phyloP scores from a whole-genome alignment of 306 rosid species.

The Fagus sylvatica region DNA sequence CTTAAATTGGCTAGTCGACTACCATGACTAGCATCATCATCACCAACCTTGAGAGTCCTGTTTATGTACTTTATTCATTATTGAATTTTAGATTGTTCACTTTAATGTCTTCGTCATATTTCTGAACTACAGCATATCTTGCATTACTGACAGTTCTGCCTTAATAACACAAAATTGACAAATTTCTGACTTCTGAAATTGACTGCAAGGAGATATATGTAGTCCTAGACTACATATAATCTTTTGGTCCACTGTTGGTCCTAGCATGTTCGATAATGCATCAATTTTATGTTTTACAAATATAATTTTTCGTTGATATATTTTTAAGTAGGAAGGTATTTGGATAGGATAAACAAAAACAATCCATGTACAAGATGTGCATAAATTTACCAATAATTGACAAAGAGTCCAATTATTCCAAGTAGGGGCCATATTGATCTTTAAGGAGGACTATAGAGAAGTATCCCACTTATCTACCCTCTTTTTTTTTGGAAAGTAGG shows the following conservation, averaged over 20 bases:
- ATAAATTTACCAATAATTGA: too few species aligned
- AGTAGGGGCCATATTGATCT: background rate
- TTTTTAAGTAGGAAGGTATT: background rate
- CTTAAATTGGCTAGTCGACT: background rate
- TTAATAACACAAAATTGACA: background rate
- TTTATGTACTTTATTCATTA: background rate
- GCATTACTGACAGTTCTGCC: background rate
- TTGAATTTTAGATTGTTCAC: background rate
- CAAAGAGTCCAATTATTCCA: background rate
- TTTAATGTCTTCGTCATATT: background rate
- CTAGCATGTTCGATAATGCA: background rate
- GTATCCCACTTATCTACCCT: background rate
- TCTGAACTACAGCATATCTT: background rate
- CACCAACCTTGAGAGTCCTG: background rate
- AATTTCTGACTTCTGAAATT: background rate
- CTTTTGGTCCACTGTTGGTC: background rate
- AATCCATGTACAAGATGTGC: too few species aligned
- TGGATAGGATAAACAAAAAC: background rate
- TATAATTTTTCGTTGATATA: background rate
- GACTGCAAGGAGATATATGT: background rate
- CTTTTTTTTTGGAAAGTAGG: background rate
- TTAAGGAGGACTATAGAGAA: background rate
- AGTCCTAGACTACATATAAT: background rate
- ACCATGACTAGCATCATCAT: background rate
- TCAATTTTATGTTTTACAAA: background rate